Evolutionary conservation across 208 protist genomes (phyloP).

Genomic region (Trypanosoma platydactyli): DNA sequence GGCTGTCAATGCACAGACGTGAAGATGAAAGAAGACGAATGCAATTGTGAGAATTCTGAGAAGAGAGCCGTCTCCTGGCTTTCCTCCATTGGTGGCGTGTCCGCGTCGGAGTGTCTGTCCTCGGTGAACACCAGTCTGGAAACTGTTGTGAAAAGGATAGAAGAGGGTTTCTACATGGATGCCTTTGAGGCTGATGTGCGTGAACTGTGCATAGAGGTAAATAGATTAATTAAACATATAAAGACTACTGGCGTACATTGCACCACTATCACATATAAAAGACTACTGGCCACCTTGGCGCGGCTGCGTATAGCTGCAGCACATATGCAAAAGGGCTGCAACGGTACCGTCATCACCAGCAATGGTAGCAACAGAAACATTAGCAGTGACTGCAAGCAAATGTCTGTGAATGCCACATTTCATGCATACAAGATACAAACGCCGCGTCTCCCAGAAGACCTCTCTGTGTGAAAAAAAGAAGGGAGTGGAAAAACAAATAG

Average conservation of each 20-base stretch:
- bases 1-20: not conserved
- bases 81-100: constrained; percentile 29
- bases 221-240: constrained; percentile 30
- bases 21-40: constrained; percentile 10
- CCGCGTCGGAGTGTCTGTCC: constrained; percentile 22
- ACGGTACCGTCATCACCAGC: not conserved
- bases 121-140: constrained; percentile 28
- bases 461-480: constrained; percentile 4
- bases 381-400: not conserved
- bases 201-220: constrained; percentile 29
- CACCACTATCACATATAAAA: constrained; percentile 17
- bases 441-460: constrained; percentile 23
- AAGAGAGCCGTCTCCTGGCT: constrained; percentile 14
- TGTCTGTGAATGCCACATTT: not conserved
- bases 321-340: not conserved
- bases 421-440: constrained; percentile 24
- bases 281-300: constrained; percentile 20
- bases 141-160: constrained; percentile 16
- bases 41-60: constrained; percentile 10
- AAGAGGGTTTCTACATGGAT: constrained; percentile 12
- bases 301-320: constrained; percentile 20
- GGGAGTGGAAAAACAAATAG: not conserved
- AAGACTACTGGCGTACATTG: constrained; percentile 15
- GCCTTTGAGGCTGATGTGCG: constrained; percentile 21
- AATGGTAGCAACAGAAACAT: not conserved